Evolutionary conservation across 371 early-diverging fungal genomes (phyloP).

Genomic region (Haplosporangium sp.): DNA sequence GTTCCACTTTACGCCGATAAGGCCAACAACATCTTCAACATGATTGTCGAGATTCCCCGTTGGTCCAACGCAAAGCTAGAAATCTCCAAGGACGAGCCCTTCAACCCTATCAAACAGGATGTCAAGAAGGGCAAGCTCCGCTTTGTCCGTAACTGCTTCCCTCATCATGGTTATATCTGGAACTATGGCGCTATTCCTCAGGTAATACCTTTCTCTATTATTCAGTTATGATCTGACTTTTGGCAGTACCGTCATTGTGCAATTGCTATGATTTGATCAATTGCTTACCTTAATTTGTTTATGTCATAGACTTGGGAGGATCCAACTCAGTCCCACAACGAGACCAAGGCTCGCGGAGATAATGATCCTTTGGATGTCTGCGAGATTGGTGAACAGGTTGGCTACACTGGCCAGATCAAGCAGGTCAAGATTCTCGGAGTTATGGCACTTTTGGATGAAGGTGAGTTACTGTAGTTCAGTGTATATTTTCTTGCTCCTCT

Average conservation of each 20-base stretch:
- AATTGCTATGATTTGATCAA: not conserved
- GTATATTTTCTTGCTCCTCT: not conserved
- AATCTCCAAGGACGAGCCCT: constrained; percentile 91
- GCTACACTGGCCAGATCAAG: constrained; percentile 95
- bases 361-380: constrained; percentile 99
- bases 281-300: constrained; percentile 3
- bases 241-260: no score
- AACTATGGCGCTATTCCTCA: constrained; percentile 99
- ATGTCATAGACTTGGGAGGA: constrained; percentile 97
- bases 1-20: constrained; percentile 94
- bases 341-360: constrained; percentile 95
- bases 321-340: constrained; percentile 85
- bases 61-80: constrained; percentile 99
- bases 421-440: constrained; percentile 98
- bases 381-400: constrained; percentile 96
- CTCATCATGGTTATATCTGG: constrained; percentile 99
- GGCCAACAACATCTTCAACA: constrained; percentile 91
- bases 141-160: constrained; percentile 99
- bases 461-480: constrained; percentile 37
- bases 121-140: constrained; percentile 98
- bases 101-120: constrained; percentile 99
- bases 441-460: constrained; percentile 98
- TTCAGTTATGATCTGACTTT: not conserved
- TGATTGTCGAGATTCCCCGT: constrained; percentile 99
- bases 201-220: constrained; percentile 52